phyloP scores from a whole-genome alignment of 768 basidiomycete species.

The Russula vinacea region DNA sequence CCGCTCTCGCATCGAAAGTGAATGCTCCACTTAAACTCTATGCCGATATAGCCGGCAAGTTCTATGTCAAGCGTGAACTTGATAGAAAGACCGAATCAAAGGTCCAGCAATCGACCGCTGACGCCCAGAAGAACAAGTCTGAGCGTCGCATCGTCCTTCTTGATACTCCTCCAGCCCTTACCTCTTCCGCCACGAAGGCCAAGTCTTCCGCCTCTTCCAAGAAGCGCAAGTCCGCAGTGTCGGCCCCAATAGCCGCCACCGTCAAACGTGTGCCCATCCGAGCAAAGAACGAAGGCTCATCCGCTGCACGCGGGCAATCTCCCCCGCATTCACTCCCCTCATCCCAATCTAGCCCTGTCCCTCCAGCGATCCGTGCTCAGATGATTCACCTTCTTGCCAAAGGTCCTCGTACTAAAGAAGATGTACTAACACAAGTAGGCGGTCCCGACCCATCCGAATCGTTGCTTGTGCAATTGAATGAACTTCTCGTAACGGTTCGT shows the following conservation, averaged over 20 bases:
- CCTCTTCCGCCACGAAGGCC: constrained; percentile 30
- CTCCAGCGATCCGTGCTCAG: constrained; percentile 37
- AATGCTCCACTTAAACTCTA: constrained; percentile 67
- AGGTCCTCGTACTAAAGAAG: constrained; percentile 44
- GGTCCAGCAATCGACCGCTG: constrained; percentile 40
- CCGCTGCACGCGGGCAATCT: constrained; percentile 35
- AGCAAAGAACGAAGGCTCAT: constrained; percentile 31
- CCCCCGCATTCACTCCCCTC: constrained; percentile 32
- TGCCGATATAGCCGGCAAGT: constrained; percentile 71
- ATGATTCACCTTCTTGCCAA: constrained; percentile 55
- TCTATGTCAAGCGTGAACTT: constrained; percentile 62
- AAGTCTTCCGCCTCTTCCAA: constrained; percentile 37
- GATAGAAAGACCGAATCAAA: constrained; percentile 42
- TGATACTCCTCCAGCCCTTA: constrained; percentile 38
- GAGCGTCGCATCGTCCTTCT: constrained; percentile 48
- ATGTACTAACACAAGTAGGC: constrained; percentile 45
- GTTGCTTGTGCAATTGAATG: constrained; percentile 44
- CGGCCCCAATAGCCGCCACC: constrained; percentile 14
- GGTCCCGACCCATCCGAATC: constrained; percentile 40
- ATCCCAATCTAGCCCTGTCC: constrained; percentile 14
- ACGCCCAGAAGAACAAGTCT: constrained; percentile 44
- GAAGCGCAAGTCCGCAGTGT: constrained; percentile 26
- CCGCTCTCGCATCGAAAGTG: constrained; percentile 54
- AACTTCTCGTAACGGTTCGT: constrained; percentile 51
- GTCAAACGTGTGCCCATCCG: constrained; percentile 26